Percentiles rank a stretch among this genome's conserved stretches.
phyloP scores from a whole-genome alignment of 345 rosid species.

The Syzygium aromaticum region DNA sequence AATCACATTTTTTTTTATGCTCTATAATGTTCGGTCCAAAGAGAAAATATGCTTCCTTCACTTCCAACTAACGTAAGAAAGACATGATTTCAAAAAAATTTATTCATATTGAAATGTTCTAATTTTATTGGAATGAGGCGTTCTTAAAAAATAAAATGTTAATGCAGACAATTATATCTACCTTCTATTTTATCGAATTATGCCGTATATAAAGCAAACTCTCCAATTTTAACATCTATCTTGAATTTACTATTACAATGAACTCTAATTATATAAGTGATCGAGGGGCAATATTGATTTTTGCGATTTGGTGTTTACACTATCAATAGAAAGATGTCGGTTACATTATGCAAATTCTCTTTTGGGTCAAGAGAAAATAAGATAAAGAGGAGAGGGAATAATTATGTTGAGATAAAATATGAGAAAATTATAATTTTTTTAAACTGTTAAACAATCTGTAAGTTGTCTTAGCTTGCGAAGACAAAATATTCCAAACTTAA shows the following conservation, averaged over 20 bases:
- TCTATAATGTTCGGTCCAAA: neutral
- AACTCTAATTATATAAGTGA: neutral
- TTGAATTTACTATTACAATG: no score
- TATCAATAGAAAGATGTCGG: no score
- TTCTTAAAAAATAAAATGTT: neutral
- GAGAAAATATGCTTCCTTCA: neutral
- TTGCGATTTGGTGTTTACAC: accelerated
- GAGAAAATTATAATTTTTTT: no score
- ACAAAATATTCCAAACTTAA: no score
- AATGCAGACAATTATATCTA: neutral
- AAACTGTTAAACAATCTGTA: no score
- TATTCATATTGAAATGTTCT: neutral
- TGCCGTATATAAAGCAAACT: neutral
- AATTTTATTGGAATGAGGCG: no score
- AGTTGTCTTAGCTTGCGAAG: accelerated
- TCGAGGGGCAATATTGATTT: neutral
- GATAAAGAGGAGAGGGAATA: no score
- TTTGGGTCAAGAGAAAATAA: accelerated
- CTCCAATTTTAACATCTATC: neutral
- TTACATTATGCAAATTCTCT: no score
- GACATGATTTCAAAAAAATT: no score
- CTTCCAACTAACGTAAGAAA: neutral
- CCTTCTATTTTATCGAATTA: no score
- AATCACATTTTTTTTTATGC: neutral
- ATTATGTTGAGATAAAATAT: no score